phyloP scores from a whole-genome alignment of 306 rosid genomes.

The Cyclanthera cordifolia region DNA sequence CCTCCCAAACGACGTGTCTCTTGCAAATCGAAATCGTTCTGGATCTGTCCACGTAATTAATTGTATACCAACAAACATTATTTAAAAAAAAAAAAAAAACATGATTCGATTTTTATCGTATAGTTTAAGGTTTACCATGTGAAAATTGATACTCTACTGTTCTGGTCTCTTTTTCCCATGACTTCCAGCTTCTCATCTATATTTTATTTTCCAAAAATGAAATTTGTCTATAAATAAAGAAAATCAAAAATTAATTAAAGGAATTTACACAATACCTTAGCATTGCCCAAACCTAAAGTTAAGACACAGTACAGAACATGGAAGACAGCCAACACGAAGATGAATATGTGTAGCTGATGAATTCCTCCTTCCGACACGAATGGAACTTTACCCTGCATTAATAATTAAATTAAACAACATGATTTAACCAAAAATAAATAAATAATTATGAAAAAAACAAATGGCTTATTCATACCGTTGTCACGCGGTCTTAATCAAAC shows the following conservation, averaged over 20 bases:
- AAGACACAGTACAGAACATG: slow-evolving; percentile 67
- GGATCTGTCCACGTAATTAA: slow-evolving; percentile 38
- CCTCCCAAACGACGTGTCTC: slow-evolving; percentile 84
- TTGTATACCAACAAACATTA: background rate
- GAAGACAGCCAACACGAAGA: slow-evolving; percentile 61
- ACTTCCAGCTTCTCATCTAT: slow-evolving; percentile 86
- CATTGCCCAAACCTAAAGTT: slow-evolving; percentile 56
- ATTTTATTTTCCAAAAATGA: background rate
- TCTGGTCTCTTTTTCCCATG: slow-evolving; percentile 80
- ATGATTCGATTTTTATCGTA: background rate
- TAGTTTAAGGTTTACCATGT: slow-evolving; percentile 37
- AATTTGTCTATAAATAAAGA: background rate
- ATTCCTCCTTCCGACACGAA: slow-evolving; percentile 58
- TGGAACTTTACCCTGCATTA: slow-evolving; percentile 50
- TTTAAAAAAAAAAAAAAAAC: background rate
- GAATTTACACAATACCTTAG: slow-evolving; percentile 33
- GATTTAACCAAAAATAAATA: too few relatives aligned
- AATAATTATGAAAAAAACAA: background rate
- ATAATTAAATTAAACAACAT: background rate
- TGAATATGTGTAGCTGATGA: slow-evolving; percentile 80
- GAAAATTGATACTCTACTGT: slow-evolving; percentile 72
- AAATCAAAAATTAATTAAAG: background rate
- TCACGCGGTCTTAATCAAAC: background rate
- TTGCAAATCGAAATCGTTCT: slow-evolving; percentile 80
- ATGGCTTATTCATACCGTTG: background rate